Evolutionary conservation across 331 rosid genomes (phyloP), one percentile per base, ranked within the genome.

Genomic region (Cydonia oblonga): DNA sequence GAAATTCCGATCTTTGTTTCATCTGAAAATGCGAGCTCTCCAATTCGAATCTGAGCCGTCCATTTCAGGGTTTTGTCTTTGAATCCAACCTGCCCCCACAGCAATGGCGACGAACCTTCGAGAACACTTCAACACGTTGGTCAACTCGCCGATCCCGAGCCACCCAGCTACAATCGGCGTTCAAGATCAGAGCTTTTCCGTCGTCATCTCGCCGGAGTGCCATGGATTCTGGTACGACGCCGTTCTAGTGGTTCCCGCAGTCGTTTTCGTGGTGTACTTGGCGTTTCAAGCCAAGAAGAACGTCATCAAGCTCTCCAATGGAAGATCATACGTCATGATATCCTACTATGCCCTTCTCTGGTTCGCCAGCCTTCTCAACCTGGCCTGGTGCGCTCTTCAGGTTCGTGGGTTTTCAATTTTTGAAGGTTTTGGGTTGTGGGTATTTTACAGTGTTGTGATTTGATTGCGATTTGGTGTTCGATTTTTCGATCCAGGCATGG

Each of bases 321-420:
- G 96, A 60, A 75, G 87, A 9, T 87, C 97, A 0, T 80, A 70
- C 42, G 53, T 87, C 12, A 51, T 83, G 74, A 74, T 84, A 70
- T 84, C 87, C 78, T 87, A 79, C 63, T 87, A 82, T 70, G 87
- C 87, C 78, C 87, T 89, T 6, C 91, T 89, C 46, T 91, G 96
- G 93, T 44, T 81, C 54, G 87, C 81, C 38, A 82, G 85, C 66
- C 76, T 87, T 33, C 75, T 86, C 42, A 87, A 91, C 79, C 89
- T 91, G 23, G 71, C 83, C 33, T 86, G 91, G 86, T 91, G 90
- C 76, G 65, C 79, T 72, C 84, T 86, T 78, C 97, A 85, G 96
- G 96, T 85, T 19, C 52, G 26, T 60, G 28, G 44, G 4, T 25
- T 71, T 58, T 12, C 22, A 10, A 42, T 5, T 52, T 76, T 23